Conservation (phyloP, 352 stramenopile genomes). For the Phytopythium aichiense region DNA sequence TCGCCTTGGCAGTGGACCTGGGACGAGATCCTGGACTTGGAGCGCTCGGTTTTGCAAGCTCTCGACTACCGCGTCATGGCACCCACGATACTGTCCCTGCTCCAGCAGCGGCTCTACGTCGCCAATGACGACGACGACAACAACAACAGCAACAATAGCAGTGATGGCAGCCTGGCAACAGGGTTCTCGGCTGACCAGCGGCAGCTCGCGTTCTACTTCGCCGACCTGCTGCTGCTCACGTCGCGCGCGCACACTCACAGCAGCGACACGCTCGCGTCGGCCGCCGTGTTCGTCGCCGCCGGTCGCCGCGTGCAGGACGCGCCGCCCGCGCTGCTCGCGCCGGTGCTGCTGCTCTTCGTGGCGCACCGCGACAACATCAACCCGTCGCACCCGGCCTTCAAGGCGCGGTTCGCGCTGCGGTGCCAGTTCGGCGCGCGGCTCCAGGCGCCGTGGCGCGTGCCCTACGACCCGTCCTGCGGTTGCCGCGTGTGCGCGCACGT, state of each 20-base stretch:
- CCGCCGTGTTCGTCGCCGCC: conserved; percentile 54
- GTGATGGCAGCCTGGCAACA: neutral
- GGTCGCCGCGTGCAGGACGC: conserved; percentile 45
- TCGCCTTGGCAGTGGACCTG: conserved; percentile 43
- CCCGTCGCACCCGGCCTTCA: conserved; percentile 37
- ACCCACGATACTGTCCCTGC: conserved; percentile 32
- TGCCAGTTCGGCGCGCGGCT: conserved; percentile 53
- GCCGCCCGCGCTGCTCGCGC: conserved; percentile 37
- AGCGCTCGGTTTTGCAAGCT: conserved; percentile 35
- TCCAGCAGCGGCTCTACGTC: conserved; percentile 43
- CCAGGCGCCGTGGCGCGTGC: conserved; percentile 45
- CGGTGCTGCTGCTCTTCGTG: conserved; percentile 57
- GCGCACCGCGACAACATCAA: conserved; percentile 68
- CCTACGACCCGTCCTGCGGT: conserved; percentile 42
- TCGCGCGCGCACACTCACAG: conserved; percentile 33
- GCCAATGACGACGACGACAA: neutral
- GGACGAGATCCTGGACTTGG: conserved; percentile 49
- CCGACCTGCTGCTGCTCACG: conserved; percentile 49
- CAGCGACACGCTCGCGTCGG: conserved; percentile 44
- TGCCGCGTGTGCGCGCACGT: conserved; percentile 61
- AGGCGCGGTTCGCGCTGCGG: conserved; percentile 61
- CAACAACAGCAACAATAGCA: neutral
- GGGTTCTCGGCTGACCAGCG: conserved; percentile 21
- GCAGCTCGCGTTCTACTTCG: conserved; percentile 59
- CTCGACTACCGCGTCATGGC: conserved; percentile 58